Evolutionary conservation across 495 filamentous ascomycete species (phyloP), one percentile per base, ranked within the genome.

Genomic region (Penicillium diatomitis): DNA sequence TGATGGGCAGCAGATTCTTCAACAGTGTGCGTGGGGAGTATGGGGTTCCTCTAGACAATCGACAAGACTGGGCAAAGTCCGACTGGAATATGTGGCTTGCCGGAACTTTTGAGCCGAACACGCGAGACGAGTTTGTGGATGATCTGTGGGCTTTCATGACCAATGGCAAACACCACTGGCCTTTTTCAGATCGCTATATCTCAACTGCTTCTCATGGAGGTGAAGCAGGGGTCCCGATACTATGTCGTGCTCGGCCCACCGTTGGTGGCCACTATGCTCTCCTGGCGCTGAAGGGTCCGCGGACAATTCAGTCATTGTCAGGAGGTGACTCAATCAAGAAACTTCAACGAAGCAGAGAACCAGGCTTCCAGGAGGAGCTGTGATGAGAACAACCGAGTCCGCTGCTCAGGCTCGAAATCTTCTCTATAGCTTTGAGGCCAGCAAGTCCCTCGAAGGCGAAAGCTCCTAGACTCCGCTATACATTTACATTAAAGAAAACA

Each of bases 211-310:
- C 50, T 4, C 55, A 63, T 43, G 75, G 74, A 1, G 52, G 64
- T 41, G 62, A 62, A 5, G 66, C 62, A 48, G 68, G 53, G 30
- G 47, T 52, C 39, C 64, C 60, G 5, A 61, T 77, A 43, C 46
- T 68, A 43, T 78, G 75, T 47, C 63, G 63, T n/a, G 77, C 76
- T 12, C 68, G 79, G 27, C 79, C 78, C 1, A 77, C 77, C 4
- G 75, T 76, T 0, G 79, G 77, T 12, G 74, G 75, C 0, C 77
- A 81, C 50, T 81, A 76, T 60, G 75, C 78, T 0, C 39, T 78
- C 6, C 60, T 78, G 50, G 70, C 74, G 5, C 62, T 70, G 41
- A 46, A 69, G 27, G 69, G 69, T 4, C 62, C 69, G 2, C 47
- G 44, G 10, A 63, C 54, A 6, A 50, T 71, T 11, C 53, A 58